Evolutionary conservation across 371 early-diverging fungal genomes (phyloP).

Genomic region (Mucor velutinosus): DNA sequence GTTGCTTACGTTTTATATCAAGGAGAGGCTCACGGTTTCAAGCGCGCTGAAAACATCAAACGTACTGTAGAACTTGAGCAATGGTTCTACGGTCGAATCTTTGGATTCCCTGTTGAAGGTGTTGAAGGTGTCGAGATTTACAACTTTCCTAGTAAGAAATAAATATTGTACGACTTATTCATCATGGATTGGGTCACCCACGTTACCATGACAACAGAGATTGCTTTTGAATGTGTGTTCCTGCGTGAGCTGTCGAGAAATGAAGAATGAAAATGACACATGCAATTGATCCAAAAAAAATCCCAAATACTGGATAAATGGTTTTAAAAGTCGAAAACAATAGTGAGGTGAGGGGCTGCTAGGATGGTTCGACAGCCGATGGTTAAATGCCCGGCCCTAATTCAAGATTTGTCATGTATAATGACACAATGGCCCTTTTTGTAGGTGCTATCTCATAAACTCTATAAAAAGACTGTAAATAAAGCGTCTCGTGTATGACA

Average conservation of each 20-base stretch:
- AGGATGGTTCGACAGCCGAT: background rate
- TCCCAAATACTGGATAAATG: background rate
- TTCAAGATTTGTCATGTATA: background rate
- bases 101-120: constrained; percentile 48
- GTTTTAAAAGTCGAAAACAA: background rate
- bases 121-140: constrained; percentile 47
- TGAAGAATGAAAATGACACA: background rate
- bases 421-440: background rate
- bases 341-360: no score
- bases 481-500: constrained; percentile 1
- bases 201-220: background rate
- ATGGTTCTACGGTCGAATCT: constrained; percentile 58
- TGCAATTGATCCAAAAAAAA: background rate
- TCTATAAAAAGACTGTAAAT: background rate
- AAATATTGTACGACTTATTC: background rate
- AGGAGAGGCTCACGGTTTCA: constrained; percentile 75
- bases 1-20: constrained; percentile 72
- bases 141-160: constrained; percentile 31
- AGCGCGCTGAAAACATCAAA: constrained; percentile 50
- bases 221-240: background rate
- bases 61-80: constrained; percentile 53
- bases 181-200: background rate
- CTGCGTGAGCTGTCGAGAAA: background rate
- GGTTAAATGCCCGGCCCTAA: background rate
- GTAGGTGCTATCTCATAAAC: background rate